Evolutionary conservation across 139 green algal species (phyloP).

Genomic region (Protoeuglena noctilucae): DNA sequence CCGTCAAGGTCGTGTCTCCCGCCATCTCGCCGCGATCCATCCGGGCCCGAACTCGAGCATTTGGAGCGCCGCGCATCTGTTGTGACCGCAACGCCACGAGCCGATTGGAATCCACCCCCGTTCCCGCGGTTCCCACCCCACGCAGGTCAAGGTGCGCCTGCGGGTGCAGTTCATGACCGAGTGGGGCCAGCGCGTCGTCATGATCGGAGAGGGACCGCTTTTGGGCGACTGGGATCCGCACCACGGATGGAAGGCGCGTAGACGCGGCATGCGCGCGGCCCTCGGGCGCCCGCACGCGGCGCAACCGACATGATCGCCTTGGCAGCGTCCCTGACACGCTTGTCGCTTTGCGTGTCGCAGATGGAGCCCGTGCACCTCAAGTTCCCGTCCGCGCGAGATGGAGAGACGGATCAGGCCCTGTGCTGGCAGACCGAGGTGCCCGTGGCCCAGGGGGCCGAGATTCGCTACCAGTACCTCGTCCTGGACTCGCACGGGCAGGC

Average conservation of each 20-base stretch:
- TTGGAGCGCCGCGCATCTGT: too few species aligned
- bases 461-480: too few species aligned
- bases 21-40: too few species aligned
- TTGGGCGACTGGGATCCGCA: constrained; percentile 1
- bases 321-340: neutral
- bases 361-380: neutral
- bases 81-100: too few species aligned
- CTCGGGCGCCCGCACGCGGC: neutral
- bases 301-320: neutral
- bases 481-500: neutral
- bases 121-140: too few species aligned
- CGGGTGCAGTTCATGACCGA: constrained; percentile 6
- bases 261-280: neutral
- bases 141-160: constrained; percentile 9
- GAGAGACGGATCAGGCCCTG: too few species aligned
- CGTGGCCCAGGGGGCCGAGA: too few species aligned
- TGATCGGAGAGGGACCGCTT: neutral
- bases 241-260: constrained; percentile 5
- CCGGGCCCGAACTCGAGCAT: too few species aligned
- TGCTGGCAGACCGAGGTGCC: too few species aligned
- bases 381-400: neutral
- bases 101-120: too few species aligned
- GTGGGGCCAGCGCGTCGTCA: constrained; percentile 12
- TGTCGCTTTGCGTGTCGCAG: neutral
- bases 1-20: too few species aligned